Conservation (phyloP, 768 basidiomycete species). For the Lactifluus echinatus region DNA sequence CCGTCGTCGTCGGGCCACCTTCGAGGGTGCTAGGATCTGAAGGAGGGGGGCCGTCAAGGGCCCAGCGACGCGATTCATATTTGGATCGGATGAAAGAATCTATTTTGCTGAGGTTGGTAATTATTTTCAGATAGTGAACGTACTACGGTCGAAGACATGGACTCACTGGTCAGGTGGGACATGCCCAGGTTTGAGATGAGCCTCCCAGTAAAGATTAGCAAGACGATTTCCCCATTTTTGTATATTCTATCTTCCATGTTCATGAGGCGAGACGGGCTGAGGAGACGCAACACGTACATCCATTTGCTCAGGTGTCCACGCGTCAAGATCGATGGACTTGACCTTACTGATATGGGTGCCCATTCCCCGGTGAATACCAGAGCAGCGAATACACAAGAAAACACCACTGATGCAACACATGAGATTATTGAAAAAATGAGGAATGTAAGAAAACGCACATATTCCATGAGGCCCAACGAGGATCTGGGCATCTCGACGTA, state of each 20-base stretch:
- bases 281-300: conserved; percentile 39
- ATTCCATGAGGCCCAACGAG: conserved; percentile 98
- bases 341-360: conserved; percentile 97
- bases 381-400: conserved; percentile 94
- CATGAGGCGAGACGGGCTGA: neutral
- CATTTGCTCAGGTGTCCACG: conserved; percentile 98
- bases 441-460: conserved; percentile 42
- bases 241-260: conserved; percentile 45
- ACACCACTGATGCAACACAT: conserved; percentile 51
- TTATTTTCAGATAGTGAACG: neutral
- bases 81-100: conserved; percentile 96
- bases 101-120: conserved; percentile 66
- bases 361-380: conserved; percentile 95
- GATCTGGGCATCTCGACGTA: conserved; percentile 45
- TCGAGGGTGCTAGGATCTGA: conserved; percentile 75
- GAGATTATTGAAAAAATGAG: neutral
- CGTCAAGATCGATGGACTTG: conserved; percentile 94
- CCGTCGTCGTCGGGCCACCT: conserved; percentile 26
- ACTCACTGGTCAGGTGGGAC: conserved; percentile 90
- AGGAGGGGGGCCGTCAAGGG: conserved; percentile 80
- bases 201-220: conserved; percentile 96
- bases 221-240: conserved; percentile 92
- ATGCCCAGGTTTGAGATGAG: conserved; percentile 87
- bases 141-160: neutral
- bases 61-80: conserved; percentile 92